phyloP scores from a whole-genome alignment of 23 red algal species.

The Agarophyton chilense region DNA sequence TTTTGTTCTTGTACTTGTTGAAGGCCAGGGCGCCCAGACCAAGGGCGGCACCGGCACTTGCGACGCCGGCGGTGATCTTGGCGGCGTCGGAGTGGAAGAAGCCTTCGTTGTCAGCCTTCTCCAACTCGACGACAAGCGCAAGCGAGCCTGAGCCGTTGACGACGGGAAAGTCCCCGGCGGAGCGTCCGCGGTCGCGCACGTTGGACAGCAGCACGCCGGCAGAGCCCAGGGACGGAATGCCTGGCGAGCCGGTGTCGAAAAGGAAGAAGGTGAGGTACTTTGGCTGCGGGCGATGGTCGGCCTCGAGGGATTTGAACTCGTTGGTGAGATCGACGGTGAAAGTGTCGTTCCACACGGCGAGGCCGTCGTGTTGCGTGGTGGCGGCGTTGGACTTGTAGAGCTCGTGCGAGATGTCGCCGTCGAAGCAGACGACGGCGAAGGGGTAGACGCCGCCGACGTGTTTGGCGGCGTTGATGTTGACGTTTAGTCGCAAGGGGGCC shows the following conservation, averaged over 20 bases:
- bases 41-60: background rate
- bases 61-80: conserved; percentile 20
- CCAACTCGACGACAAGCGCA: conserved; percentile 9
- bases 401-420: conserved; percentile 55
- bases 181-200: conserved; percentile 25
- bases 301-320: conserved; percentile 11
- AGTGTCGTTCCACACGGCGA: conserved; percentile 36
- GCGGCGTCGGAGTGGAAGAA: conserved; percentile 40
- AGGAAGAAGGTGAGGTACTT: conserved; percentile 64
- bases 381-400: conserved; percentile 57
- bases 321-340: conserved; percentile 45
- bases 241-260: conserved; percentile 44
- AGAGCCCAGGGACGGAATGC: conserved; percentile 55
- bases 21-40: conserved; percentile 30
- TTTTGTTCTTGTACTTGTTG: conserved; percentile 48
- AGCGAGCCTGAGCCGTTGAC: conserved; percentile 54
- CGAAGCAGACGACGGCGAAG: conserved; percentile 68
- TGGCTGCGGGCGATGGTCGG: conserved; percentile 20
- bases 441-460: conserved; percentile 46
- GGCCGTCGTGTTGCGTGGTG: background rate
- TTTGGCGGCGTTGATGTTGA: conserved; percentile 17
- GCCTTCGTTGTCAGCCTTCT: background rate
- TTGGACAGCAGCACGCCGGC: conserved; percentile 44
- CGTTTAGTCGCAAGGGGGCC: background rate
- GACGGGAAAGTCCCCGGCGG: conserved; percentile 57